Percentiles rank a stretch among this genome's conserved stretches.
These are phyloP conservation scores for Aquilaria yunnanensis DNA, from an alignment of 345 rosid genomes.

Conservation along the genomic window DNA sequence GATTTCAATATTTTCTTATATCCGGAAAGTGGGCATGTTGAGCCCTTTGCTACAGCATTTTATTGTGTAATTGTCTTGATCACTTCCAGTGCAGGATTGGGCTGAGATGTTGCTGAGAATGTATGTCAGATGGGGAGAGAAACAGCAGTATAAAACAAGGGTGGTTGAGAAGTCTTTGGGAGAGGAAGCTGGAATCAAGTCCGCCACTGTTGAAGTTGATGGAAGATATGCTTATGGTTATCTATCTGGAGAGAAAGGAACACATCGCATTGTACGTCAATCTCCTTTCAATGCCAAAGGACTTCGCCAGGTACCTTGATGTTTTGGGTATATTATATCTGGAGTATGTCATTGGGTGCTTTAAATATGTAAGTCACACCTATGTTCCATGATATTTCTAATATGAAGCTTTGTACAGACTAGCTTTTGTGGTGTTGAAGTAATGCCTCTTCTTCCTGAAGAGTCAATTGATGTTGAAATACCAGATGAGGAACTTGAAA, in stretches of 20 bases:
- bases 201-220: constrained; percentile 77
- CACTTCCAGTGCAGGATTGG: constrained; percentile 92
- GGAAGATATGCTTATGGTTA: constrained; percentile 94
- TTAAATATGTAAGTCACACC: background rate
- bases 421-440: constrained; percentile 88
- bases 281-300: constrained; percentile 98
- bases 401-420: constrained; percentile 42
- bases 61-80: constrained; percentile 26
- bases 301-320: constrained; percentile 70
- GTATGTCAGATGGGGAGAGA: constrained; percentile 98
- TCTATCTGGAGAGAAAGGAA: constrained; percentile 92
- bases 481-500: constrained; percentile 90
- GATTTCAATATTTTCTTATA: no score
- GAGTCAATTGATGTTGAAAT: constrained; percentile 61
- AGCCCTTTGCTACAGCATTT: constrained; percentile 6
- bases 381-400: constrained; percentile 4
- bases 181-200: constrained; percentile 98
- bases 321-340: background rate
- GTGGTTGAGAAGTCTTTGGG: constrained; percentile 87
- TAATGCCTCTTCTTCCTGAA: constrained; percentile 93
- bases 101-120: constrained; percentile 97
- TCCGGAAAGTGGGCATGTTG: no score
- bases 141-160: constrained; percentile 71
- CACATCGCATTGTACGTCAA: constrained; percentile 91
- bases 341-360: background rate